Base-by-base conservation (phyloP, 2,329 filamentous ascomycete genomes). In the Dryadomyces quercivorus region DNA sequence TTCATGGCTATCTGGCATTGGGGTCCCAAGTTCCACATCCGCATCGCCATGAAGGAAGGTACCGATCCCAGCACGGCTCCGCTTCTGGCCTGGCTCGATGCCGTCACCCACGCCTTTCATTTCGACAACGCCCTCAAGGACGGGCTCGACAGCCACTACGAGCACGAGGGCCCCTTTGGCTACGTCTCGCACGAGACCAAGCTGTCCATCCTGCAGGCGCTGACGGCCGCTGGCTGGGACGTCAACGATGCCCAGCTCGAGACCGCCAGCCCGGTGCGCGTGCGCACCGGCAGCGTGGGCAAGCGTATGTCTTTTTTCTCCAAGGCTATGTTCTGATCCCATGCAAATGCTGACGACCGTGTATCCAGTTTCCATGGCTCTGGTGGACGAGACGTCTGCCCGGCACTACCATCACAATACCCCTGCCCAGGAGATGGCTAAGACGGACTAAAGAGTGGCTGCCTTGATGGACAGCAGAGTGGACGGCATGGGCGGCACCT, bases 241-340 rank as follows among this genome's bases (percentile, higher is more conserved):
- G 61, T 86, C 49, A 70, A 80, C 55, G 74, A 73, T 51, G 75
- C 75, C 43, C 83, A 81, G 6, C 69, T 91, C 61, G 85, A 90
- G 70, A 89, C 84, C 18, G 73, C 70, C 56, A 71, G 77, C 49
- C 81, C 69, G 1, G 61, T 74, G 21, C 66, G 71, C 7, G 68
- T 75, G 31, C 60, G 69, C 36, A 59, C 69, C 49, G 18, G 48
- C 2, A 65, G 64, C 52, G 50, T 50, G 44, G 63, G 60, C 56
- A 64, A 64, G 59, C 59, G 64, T 62, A 59, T 56, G 59, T 62
- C 26, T 31, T 31, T 5, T 31, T 31, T 31, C 26, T 31, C 26
- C 26, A n/a, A n/a, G n/a, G n/a, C n/a, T n/a, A n/a, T n/a, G n/a
- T n/a, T n/a, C n/a, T n/a, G n/a, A n/a, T n/a, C n/a, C n/a, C n/a